phyloP scores from a whole-genome alignment of 371 early-diverging fungal species.

The Smittium mucronatum region DNA sequence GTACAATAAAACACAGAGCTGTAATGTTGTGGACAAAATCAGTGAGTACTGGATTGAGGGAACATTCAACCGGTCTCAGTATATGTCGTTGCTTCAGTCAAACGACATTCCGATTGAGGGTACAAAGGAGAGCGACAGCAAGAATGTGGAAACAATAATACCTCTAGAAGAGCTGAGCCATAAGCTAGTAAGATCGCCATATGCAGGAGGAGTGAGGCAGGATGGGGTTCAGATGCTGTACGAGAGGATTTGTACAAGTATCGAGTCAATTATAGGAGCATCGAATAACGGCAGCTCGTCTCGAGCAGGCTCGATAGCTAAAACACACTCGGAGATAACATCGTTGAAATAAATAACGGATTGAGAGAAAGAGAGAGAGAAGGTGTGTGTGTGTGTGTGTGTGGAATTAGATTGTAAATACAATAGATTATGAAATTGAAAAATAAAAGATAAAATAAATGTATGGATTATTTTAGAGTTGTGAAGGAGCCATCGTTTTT shows the following conservation, averaged over 20 bases:
- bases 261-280: background rate
- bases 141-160: background rate
- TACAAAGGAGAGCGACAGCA: background rate
- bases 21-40: background rate
- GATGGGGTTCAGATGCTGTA: background rate
- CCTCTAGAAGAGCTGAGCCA: background rate
- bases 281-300: background rate
- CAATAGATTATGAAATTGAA: too few relatives aligned
- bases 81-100: background rate
- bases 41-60: background rate
- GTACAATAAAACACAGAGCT: background rate
- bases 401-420: too few relatives aligned
- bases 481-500: constrained; percentile 33
- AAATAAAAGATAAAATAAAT: too few relatives aligned
- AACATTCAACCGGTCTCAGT: background rate
- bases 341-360: background rate
- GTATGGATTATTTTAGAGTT: background rate
- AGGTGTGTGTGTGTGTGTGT: too few relatives aligned
- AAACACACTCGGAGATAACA: background rate
- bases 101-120: background rate
- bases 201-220: background rate
- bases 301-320: background rate
- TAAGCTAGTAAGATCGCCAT: background rate
- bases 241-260: background rate
- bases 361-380: too few relatives aligned